Percentiles rank a stretch among this genome's conserved stretches.
Conservation (phyloP, 2,329 filamentous ascomycete genomes). For the Hymenoscyphus albidus region DNA sequence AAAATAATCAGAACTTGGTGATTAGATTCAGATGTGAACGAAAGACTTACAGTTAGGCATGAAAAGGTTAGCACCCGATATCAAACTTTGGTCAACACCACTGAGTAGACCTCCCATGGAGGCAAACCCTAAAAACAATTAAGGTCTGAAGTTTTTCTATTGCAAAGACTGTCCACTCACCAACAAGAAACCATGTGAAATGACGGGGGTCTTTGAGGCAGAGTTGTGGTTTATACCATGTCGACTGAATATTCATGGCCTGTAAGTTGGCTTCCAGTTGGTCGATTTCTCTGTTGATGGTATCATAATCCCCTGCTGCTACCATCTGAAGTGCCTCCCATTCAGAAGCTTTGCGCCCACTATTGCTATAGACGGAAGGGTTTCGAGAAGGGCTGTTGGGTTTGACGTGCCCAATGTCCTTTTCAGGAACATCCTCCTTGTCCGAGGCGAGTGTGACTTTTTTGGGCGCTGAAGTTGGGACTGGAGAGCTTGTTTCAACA, state of each 20-base stretch:
- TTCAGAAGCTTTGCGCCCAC: conserved; percentile 23
- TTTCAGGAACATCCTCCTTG: conserved; percentile 17
- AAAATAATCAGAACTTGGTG: conserved; percentile 5
- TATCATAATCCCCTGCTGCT: conserved; percentile 30
- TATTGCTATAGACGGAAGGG: not conserved
- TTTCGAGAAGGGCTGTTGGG: not conserved
- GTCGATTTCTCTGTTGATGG: conserved; percentile 35
- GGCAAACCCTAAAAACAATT: conserved; percentile 50
- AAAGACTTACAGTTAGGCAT: conserved; percentile 43
- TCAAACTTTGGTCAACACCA: conserved; percentile 69
- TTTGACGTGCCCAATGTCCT: conserved; percentile 10
- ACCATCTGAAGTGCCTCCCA: conserved; percentile 34
- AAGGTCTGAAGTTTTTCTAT: not conserved
- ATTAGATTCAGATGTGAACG: not conserved
- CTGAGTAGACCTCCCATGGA: conserved; percentile 71
- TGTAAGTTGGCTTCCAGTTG: conserved; percentile 34
- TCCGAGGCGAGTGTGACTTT: conserved; percentile 8
- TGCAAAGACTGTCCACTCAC: conserved; percentile 10
- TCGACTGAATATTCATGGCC: conserved; percentile 24
- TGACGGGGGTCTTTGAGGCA: conserved; percentile 57
- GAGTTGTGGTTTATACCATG: conserved; percentile 45
- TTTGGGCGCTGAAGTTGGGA: not conserved
- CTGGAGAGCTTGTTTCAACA: conserved; percentile 2
- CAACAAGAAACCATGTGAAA: conserved; percentile 49
- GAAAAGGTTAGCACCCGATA: conserved; percentile 66